Conservation (phyloP, 2,329 filamentous ascomycete genomes). For the Simplicillium sp. region DNA sequence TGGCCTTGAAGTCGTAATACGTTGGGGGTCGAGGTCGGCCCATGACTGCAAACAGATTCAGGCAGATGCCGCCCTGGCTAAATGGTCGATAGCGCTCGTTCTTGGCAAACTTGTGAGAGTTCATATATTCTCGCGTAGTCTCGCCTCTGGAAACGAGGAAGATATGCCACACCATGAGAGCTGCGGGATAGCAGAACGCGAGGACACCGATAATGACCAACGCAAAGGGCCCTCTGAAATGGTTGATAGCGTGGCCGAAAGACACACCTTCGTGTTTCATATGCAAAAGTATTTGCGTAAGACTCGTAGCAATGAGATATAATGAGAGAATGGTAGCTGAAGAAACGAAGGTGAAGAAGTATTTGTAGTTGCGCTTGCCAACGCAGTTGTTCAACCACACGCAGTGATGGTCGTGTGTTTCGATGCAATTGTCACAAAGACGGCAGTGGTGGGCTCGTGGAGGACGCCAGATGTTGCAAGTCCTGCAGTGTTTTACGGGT, state of each 20-base stretch:
- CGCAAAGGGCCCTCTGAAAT: conserved; percentile 74
- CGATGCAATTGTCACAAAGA: conserved; percentile 92
- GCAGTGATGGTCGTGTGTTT: conserved; percentile 96
- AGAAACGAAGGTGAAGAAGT: conserved; percentile 88
- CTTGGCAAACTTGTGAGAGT: conserved; percentile 90
- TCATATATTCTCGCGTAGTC: conserved; percentile 92
- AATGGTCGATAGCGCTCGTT: conserved; percentile 88
- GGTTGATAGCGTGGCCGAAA: conserved; percentile 58
- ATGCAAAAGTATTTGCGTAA: conserved; percentile 76
- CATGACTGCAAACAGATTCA: conserved; percentile 75
- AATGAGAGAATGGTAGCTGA: conserved; percentile 67
- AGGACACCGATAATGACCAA: conserved; percentile 79
- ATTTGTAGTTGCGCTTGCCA: conserved; percentile 93
- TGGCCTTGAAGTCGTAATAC: conserved; percentile 77
- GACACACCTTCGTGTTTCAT: conserved; percentile 50
- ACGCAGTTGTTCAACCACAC: conserved; percentile 99
- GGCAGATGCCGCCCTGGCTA: conserved; percentile 63
- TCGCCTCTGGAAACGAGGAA: conserved; percentile 87
- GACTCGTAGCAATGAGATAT: conserved; percentile 65
- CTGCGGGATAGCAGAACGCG: conserved; percentile 68
- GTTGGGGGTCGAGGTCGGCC: conserved; percentile 77
- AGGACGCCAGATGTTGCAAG: conserved; percentile 94
- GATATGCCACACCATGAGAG: conserved; percentile 79
- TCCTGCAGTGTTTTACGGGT: conserved; percentile 95
- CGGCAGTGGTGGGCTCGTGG: conserved; percentile 94